Evolutionary conservation across 331 rosid genomes (phyloP).

Genomic region (Malus hybrid): DNA sequence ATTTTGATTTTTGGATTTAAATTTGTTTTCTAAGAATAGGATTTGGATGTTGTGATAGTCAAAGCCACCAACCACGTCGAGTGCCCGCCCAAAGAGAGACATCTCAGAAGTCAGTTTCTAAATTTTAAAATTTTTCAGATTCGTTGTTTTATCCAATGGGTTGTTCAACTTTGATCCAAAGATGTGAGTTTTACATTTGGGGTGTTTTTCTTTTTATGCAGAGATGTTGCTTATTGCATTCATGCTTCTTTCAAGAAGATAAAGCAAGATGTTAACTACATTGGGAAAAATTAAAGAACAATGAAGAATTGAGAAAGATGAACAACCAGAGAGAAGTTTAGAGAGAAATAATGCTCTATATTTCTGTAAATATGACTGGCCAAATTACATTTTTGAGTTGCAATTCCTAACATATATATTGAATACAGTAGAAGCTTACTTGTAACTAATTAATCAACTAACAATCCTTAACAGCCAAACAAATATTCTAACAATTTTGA

Average conservation of each 20-base stretch:
- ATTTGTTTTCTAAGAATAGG: conserved; percentile 49
- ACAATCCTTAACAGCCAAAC: too few relatives aligned
- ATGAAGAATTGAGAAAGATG: too few relatives aligned
- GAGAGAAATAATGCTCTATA: too few relatives aligned
- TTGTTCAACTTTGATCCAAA: conserved; percentile 1
- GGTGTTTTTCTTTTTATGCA: conserved; percentile 12
- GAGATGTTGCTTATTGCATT: conserved; percentile 92
- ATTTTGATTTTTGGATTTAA: conserved; percentile 8
- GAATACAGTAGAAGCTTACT: too few relatives aligned
- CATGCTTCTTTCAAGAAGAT: conserved; percentile 63
- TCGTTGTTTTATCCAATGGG: conserved; percentile 19
- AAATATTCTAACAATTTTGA: too few relatives aligned
- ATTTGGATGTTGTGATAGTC: conserved; percentile 97
- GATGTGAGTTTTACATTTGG: not conserved
- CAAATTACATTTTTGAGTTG: too few relatives aligned
- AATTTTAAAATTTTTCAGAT: conserved; percentile 13
- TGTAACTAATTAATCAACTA: too few relatives aligned
- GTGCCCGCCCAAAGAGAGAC: conserved; percentile 94
- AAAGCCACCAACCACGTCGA: conserved; percentile 79
- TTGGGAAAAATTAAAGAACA: too few relatives aligned
- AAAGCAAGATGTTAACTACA: conserved; percentile 24
- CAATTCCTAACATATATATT: too few relatives aligned
- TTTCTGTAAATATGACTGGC: too few relatives aligned
- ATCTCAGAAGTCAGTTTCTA: conserved; percentile 63
- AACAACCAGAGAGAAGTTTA: too few relatives aligned